Base-by-base conservation (phyloP, 2,329 filamentous ascomycete genomes). In the Colletotrichum tamarilloi region DNA sequence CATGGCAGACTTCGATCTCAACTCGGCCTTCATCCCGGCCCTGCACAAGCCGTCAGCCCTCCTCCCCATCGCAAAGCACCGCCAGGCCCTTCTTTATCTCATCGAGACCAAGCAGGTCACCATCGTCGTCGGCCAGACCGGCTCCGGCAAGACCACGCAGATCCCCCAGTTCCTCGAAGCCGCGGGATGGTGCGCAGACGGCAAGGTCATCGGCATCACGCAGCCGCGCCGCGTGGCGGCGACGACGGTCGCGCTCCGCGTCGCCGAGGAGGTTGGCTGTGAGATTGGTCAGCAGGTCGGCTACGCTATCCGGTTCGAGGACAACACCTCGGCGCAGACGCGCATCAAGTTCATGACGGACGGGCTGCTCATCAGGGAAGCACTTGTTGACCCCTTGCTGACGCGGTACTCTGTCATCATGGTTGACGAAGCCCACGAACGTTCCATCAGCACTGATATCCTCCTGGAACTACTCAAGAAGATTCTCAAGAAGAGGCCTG, bases 351-450 rank as follows among this genome's bases (percentile, higher is more conserved):
- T 98, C 80, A 85, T 98, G 75, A 99, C 96, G 0, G 97, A 99
- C 84, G 96, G 96, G 0, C 87, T 99, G 62, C 88, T 99, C 38
- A 91, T 99, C 66, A 88, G 96, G 78, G 97, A 99, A 83, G 97
- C 96, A 32, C 88, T 99, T 5, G 94, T 98, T 4, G 97, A 99
- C 82, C 97, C 97, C 14, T 84, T 98, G 4, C 84, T 99, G 46
- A 97, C 94, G 24, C 90, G 95, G 12, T 99, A 99, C 81, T 97
- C 95, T 0, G 93, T 98, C 57, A 94, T 99, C 77, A 98, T 99
- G 95, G 93, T 99, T 8, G 97, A 99, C 80, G 96, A 98, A 83
- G 97, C 96, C 7, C 97, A 99, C 80, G 96, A 98, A 83, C 89
- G 97, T 67, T 98, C 95, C 62, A 89, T 98, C 72, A 97, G 94